Conservation (phyloP, 1,284 basidiomycete genomes). For the Cutaneotrichosporon sp. region DNA sequence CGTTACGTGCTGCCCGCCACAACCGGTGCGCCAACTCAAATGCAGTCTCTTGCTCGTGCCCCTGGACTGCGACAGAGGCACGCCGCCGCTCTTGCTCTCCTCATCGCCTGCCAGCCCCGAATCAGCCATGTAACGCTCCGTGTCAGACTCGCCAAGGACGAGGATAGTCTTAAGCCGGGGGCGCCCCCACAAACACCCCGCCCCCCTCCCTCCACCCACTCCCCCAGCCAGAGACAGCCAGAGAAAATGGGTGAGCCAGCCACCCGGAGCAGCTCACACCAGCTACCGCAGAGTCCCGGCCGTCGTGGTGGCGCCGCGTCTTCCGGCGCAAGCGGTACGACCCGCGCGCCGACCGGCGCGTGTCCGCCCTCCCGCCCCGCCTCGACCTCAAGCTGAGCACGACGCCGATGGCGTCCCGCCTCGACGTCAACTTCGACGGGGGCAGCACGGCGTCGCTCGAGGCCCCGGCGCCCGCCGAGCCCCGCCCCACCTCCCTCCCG, state of each 20-base stretch:
- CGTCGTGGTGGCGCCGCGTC: conserved; percentile 7
- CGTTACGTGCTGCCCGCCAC: neutral
- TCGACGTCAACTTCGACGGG: neutral
- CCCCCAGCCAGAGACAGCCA: neutral
- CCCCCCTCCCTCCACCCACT: neutral
- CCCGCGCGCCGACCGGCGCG: neutral
- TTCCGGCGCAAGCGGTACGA: conserved; percentile 3
- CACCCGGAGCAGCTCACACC: neutral
- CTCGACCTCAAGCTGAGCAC: neutral
- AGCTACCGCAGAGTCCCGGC: neutral
- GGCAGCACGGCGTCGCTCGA: neutral
- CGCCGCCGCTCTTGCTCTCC: neutral
- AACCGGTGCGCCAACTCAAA: neutral
- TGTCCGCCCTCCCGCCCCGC: neutral
- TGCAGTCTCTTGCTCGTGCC: neutral
- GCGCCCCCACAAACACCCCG: neutral
- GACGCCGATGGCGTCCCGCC: neutral
- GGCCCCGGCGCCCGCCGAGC: neutral
- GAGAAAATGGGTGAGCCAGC: neutral
- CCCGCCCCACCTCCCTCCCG: neutral
- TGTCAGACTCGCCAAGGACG: neutral
- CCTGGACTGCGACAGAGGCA: neutral
- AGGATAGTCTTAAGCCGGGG: neutral
- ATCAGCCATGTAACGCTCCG: neutral
- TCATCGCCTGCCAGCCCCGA: neutral